Evolutionary conservation across 345 rosid species (phyloP).

Genomic region (Kandelia obovata): DNA sequence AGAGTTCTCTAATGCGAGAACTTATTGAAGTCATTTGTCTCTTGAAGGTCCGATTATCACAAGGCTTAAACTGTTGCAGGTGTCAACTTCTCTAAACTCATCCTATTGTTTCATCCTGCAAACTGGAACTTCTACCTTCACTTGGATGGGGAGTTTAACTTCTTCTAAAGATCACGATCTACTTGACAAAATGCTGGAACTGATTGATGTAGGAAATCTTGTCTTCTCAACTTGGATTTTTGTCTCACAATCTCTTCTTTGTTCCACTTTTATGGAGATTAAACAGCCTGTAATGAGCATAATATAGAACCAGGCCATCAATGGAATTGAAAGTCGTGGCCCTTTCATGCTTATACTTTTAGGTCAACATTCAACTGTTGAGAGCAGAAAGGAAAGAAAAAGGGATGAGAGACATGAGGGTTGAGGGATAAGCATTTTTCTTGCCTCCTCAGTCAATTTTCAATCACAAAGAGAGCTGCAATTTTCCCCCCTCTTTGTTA

Average conservation of each 20-base stretch:
- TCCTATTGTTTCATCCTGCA: slow-evolving; percentile 74
- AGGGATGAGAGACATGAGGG: too few relatives aligned
- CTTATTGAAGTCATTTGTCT: background rate
- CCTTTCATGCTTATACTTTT: background rate
- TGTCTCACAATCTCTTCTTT: background rate
- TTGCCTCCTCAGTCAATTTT: too few relatives aligned
- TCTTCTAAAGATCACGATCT: slow-evolving; percentile 57
- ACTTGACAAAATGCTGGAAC: slow-evolving; percentile 70
- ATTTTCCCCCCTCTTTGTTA: too few relatives aligned
- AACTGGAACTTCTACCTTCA: slow-evolving; percentile 48
- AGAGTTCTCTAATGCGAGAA: background rate
- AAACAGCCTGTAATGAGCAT: background rate
- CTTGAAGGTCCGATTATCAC: slow-evolving; percentile 1
- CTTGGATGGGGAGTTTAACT: slow-evolving; percentile 84
- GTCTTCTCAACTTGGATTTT: slow-evolving; percentile 7
- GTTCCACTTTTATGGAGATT: background rate
- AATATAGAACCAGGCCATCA: background rate
- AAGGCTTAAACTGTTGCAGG: slow-evolving; percentile 42
- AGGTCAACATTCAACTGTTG: background rate
- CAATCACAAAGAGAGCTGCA: too few relatives aligned
- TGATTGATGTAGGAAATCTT: slow-evolving; percentile 54
- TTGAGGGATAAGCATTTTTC: too few relatives aligned
- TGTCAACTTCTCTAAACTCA: slow-evolving; percentile 65
- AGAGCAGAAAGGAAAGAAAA: background rate
- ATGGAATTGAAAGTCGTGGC: background rate